Conservation (phyloP, 176 grass and related monocot genomes). For the bread wheat (Triticum aestivum) region DNA sequence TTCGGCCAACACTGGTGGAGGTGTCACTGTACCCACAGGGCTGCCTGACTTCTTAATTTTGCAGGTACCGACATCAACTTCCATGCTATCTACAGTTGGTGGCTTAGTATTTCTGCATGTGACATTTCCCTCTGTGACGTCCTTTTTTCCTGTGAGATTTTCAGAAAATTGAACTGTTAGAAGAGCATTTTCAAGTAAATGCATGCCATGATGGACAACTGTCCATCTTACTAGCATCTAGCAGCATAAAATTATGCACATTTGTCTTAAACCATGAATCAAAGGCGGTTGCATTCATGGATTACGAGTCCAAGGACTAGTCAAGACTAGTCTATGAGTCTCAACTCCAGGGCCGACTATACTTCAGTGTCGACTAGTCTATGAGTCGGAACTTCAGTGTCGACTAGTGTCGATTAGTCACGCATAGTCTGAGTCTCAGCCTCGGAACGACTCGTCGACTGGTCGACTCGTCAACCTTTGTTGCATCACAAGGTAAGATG, state of each 20-base stretch:
- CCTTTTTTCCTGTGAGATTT: constrained; percentile 43
- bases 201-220: neutral
- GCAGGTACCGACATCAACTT: constrained; percentile 38
- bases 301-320: no score
- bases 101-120: constrained; percentile 18
- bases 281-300: neutral
- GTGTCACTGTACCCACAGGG: constrained; percentile 14
- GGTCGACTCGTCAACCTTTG: no score
- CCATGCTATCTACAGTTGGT: constrained; percentile 37
- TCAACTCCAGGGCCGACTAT: no score
- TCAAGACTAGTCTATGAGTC: no score
- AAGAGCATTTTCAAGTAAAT: constrained; percentile 18
- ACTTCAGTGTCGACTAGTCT: no score
- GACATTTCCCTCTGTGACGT: constrained; percentile 37
- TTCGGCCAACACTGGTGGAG: neutral
- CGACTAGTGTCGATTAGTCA: no score
- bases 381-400: no score
- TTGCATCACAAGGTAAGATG: neutral
- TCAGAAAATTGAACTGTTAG: constrained; percentile 20
- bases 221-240: neutral
- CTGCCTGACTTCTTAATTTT: constrained; percentile 37
- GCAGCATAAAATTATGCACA: neutral
- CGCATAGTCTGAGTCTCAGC: no score
- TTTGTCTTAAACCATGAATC: constrained; percentile 6
- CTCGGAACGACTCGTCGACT: no score